Evolutionary conservation across 257 asterid species (phyloP).

Genomic region (Leonotis leonurus): DNA sequence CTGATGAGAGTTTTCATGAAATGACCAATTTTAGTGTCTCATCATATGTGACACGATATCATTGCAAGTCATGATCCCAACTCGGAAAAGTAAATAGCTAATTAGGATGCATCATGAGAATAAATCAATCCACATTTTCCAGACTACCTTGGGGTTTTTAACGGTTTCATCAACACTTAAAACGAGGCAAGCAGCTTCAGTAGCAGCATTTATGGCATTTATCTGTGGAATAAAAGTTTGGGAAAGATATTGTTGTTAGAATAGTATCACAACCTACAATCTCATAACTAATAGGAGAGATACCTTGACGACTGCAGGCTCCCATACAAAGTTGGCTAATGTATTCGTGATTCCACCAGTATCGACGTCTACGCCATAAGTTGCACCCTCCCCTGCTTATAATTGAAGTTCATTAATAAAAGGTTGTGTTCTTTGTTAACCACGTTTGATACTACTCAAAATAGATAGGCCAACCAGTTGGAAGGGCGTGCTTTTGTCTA

Average conservation of each 20-base stretch:
- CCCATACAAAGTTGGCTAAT: constrained; percentile 80
- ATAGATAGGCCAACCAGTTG: constrained; percentile 55
- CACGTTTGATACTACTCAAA: neutral
- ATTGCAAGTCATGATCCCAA: neutral
- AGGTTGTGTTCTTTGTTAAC: too few species aligned
- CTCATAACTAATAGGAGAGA: neutral
- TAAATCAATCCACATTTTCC: neutral
- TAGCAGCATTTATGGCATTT: constrained; percentile 87
- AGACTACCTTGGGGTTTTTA: constrained; percentile 75
- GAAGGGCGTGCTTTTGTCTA: constrained; percentile 91
- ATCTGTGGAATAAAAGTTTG: constrained; percentile 33
- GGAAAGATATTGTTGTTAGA: neutral
- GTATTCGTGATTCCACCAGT: constrained; percentile 68
- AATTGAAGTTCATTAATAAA: constrained; percentile 1
- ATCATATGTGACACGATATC: neutral
- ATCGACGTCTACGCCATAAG: constrained; percentile 47
- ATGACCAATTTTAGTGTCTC: neutral
- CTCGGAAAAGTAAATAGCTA: neutral
- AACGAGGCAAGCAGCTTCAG: constrained; percentile 88
- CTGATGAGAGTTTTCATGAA: neutral
- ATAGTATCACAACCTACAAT: too few species aligned
- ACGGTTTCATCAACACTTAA: constrained; percentile 83
- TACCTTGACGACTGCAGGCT: constrained; percentile 86
- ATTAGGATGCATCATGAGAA: neutral
- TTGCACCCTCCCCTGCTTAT: constrained; percentile 45